phyloP scores from a whole-genome alignment of 768 basidiomycete species.

The Lactarius hatsudake region DNA sequence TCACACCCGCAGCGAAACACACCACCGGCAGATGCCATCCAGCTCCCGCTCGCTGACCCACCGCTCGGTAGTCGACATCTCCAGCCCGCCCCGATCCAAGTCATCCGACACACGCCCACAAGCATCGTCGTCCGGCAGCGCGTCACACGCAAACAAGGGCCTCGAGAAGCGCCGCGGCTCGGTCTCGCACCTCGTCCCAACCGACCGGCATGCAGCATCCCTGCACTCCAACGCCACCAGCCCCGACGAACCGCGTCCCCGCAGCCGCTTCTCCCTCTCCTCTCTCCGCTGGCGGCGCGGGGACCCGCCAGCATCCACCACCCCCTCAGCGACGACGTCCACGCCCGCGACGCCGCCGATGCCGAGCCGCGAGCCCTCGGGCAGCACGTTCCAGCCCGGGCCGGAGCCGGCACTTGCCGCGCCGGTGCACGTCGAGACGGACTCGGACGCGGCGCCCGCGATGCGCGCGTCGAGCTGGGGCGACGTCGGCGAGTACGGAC shows the following conservation, averaged over 20 bases:
- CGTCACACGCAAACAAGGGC: background rate
- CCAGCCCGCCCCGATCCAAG: constrained; percentile 23
- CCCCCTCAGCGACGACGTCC: constrained; percentile 2
- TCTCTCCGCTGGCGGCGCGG: constrained; percentile 23
- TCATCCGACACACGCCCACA: constrained; percentile 21
- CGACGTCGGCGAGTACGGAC: constrained; percentile 26
- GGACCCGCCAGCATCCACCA: constrained; percentile 14
- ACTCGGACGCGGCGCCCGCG: background rate
- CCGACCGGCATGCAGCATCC: constrained; percentile 5
- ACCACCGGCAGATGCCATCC: constrained; percentile 3
- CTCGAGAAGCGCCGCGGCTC: constrained; percentile 22
- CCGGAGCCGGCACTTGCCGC: background rate
- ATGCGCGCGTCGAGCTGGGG: constrained; percentile 30
- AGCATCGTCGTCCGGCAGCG: background rate
- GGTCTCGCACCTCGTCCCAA: constrained; percentile 4
- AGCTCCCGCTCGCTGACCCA: background rate
- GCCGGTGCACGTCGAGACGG: background rate
- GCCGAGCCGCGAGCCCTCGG: constrained; percentile 12
- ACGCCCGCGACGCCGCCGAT: constrained; percentile 14
- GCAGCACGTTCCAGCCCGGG: background rate
- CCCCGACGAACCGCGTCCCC: constrained; percentile 18
- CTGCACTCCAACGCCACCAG: constrained; percentile 22
- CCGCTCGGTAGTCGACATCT: constrained; percentile 11
- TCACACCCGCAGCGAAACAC: background rate
- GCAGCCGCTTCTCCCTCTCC: constrained; percentile 27